Evolutionary conservation across 1,139 yeast species (phyloP), one percentile per base, ranked within the genome.

Genomic region (Eremothecium sinecaudum): DNA sequence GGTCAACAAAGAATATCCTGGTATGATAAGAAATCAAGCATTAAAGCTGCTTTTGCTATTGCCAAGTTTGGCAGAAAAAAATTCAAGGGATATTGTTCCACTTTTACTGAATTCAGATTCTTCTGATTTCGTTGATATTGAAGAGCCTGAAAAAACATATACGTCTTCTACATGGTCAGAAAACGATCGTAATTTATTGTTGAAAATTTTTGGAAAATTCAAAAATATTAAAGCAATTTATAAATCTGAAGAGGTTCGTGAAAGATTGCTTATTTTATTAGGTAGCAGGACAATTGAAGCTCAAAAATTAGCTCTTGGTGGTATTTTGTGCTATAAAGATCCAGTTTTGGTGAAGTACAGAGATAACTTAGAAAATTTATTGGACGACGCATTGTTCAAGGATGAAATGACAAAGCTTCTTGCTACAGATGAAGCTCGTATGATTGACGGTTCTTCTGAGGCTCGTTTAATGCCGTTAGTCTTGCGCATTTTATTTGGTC

Each of bases 371-470:
- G 69, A 63, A 35, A 86, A 81, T 45, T 61, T 92, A 38, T 62
- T 90, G 19, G 95, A 87, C 53, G 94, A 86, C 43, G 72, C 83
- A 2, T 64, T 79, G 16, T 87, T 84, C 61, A 74, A 84, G 40
- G 98, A 92, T 56, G 96, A 87, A 56, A 62, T 87, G 22, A 64
- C 82, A 20, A 72, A 70, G 22, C 67, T 90, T 31, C 62, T 83
- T 23, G 62, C 71, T 4, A 63, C 64, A 24, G 62, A 64, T 31
- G 74, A 68, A n/a, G 64, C 70, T n/a, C 62, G 72, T 3, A 59
- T 62, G 2, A 66, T 86, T 33, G 86, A 80, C 44, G 66, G 64
- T 10, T 66, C 64, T 5, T 96, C 87, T 51, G 63, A 70, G 14
- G 62, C 57, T 1, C 56, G 45, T 0, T 66, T 90, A 4, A 71